phyloP scores from a whole-genome alignment of 1,139 yeast species.

The Kazachstania sp. region DNA sequence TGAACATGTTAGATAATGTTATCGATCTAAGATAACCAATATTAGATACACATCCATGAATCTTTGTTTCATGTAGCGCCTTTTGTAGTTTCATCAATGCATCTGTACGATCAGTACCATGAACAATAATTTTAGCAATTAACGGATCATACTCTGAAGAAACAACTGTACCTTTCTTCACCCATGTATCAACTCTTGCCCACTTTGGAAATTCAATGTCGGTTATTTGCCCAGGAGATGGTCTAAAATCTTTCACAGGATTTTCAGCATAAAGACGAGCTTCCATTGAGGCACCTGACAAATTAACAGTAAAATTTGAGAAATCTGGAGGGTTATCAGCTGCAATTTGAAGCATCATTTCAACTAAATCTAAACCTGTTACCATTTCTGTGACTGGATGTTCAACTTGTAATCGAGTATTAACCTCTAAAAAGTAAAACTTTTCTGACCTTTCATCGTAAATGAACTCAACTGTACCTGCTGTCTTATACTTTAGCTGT shows the following conservation, averaged over 20 bases:
- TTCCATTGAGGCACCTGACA: constrained; percentile 89
- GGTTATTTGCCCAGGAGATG: constrained; percentile 90
- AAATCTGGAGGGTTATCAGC: constrained; percentile 83
- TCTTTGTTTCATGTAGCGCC: constrained; percentile 79
- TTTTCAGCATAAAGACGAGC: constrained; percentile 95
- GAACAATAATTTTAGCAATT: constrained; percentile 89
- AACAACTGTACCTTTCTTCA: constrained; percentile 72
- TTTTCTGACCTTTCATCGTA: constrained; percentile 79
- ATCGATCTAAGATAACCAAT: constrained; percentile 81
- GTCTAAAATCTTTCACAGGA: constrained; percentile 89
- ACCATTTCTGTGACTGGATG: constrained; percentile 96
- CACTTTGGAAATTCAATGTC: constrained; percentile 77
- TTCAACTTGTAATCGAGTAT: constrained; percentile 94
- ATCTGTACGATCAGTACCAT: constrained; percentile 79
- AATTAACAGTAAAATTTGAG: constrained; percentile 41
- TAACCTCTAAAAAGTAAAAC: constrained; percentile 90
- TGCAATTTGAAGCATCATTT: constrained; percentile 92
- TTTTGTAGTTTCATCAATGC: constrained; percentile 67
- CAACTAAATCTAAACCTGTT: constrained; percentile 88
- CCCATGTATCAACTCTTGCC: constrained; percentile 96
- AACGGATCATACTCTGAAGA: constrained; percentile 97
- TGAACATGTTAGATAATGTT: constrained; percentile 77
- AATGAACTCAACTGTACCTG: constrained; percentile 95
- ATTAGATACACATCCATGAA: constrained; percentile 83
- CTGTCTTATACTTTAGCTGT: constrained; percentile 81